Evolutionary conservation across 2,329 filamentous ascomycete genomes (phyloP), one percentile per base, ranked within the genome.

Genomic region (Colletotrichum destructivum): DNA sequence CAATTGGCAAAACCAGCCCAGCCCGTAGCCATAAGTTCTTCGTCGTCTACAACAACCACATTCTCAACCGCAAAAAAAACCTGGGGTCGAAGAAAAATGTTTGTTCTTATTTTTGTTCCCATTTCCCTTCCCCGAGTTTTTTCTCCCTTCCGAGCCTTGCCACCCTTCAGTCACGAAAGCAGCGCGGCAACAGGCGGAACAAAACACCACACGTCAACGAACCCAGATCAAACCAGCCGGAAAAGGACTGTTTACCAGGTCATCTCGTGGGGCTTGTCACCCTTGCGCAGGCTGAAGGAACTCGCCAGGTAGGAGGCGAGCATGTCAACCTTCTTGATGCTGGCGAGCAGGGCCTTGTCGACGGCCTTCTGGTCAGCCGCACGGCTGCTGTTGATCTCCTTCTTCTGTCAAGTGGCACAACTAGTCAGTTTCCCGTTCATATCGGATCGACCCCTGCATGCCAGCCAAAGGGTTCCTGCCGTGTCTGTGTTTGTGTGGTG

Each of bases 241-340:
- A 68, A 31, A 59, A 23, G 40, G 63, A 70, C 63, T 74, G 75
- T 91, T 88, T 98, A 99, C 92, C 96, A 99, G 88, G 94, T 94
- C 96, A 99, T 98, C 92, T 97, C 94, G 89, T 99, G 96, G 88
- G 96, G 96, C 93, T 96, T 95, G 91, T 99, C 96, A 83, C 96
- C 96, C 90, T 95, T 98, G 89, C 96, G 94, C 87, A 99, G 92
- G 92, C 94, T 97, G 94, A 99, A 99, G 84, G 93, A 94, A 87
- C 93, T 94, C 84, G 90, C 90, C 81, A 99, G 94, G 92, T 99
- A 99, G 88, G 92, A 94, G 84, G 91, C 87, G 81, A 99, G 93
- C 87, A 96, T 89, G 80, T 95, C 93, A 86, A 97, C 95, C 92
- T 98, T 98, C 94, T 98, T 98, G 90, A 99, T 96, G 87, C 88